Conservation (phyloP, 176 grass and related monocot genomes). For the Elaeis guineensis region DNA sequence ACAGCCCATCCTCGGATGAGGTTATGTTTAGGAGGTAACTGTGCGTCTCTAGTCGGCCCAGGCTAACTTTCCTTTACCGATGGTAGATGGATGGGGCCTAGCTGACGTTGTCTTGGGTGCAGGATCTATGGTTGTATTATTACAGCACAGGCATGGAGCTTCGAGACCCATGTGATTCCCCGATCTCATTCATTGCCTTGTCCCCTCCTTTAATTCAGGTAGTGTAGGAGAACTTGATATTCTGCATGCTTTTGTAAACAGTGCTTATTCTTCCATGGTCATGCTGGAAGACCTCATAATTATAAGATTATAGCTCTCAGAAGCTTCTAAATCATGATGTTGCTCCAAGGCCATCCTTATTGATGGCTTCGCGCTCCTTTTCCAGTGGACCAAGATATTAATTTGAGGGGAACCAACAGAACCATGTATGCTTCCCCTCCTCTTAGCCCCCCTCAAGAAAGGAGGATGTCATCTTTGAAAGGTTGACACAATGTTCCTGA, state of each 20-base stretch:
- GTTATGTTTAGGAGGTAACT: not conserved
- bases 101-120: not conserved
- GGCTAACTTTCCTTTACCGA: not conserved
- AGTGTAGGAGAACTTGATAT: not conserved
- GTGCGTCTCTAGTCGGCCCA: not conserved
- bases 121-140: not conserved
- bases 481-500: no score
- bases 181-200: slow-evolving; percentile 2
- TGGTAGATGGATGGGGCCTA: not conserved
- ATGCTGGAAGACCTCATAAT: not conserved
- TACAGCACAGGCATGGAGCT: not conserved
- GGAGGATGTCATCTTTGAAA: no score
- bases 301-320: not conserved
- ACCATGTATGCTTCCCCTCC: no score
- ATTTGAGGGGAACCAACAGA: not conserved
- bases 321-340: not conserved
- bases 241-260: not conserved
- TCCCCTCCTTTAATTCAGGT: not conserved
- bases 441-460: no score
- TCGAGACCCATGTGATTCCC: not conserved
- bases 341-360: not conserved
- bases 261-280: not conserved
- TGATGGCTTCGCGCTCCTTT: not conserved
- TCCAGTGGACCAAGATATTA: not conserved
- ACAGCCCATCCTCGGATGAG: not conserved